Evolutionary conservation across 2,329 filamentous ascomycete species (phyloP).

Genomic region (Talaromyces sp.): DNA sequence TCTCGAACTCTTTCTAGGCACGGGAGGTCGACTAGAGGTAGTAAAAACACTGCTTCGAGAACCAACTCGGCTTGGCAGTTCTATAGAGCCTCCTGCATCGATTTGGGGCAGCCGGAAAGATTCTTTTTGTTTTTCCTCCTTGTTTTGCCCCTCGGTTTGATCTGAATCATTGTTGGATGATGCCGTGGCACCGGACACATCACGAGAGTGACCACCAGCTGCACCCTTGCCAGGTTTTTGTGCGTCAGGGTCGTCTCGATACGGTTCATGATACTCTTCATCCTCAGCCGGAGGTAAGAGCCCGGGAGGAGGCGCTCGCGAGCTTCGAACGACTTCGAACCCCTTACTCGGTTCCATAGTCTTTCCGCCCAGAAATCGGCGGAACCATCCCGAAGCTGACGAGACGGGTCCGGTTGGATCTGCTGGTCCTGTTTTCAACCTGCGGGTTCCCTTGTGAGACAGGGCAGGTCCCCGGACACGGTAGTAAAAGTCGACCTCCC

Average conservation of each 20-base stretch:
- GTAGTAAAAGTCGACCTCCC: conserved; percentile 97
- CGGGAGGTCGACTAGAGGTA: conserved; percentile 20
- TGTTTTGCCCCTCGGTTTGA: conserved; percentile 6
- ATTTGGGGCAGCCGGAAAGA: conserved; percentile 54
- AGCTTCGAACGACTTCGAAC: conserved; percentile 91
- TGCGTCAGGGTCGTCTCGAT: conserved; percentile 47
- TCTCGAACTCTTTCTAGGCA: conserved; percentile 67
- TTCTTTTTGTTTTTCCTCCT: conserved; percentile 10
- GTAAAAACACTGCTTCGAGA: conserved; percentile 52
- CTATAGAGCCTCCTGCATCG: conserved; percentile 54
- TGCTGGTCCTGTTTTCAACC: conserved; percentile 85
- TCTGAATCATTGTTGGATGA: conserved; percentile 24
- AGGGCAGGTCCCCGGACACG: conserved; percentile 83
- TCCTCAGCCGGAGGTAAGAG: conserved; percentile 45
- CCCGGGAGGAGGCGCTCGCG: conserved; percentile 75
- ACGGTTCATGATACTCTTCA: conserved; percentile 60
- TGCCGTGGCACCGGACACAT: conserved; percentile 17
- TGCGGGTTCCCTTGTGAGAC: conserved; percentile 73
- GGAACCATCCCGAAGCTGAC: conserved; percentile 85
- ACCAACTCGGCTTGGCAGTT: conserved; percentile 57
- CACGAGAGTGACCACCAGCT: conserved; percentile 18
- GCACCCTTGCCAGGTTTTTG: conserved; percentile 10
- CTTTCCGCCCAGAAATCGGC: conserved; percentile 71
- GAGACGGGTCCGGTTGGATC: conserved; percentile 90
- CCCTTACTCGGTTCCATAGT: conserved; percentile 93